Base-by-base conservation (phyloP, 257 asterid species). In the Petunia secreta region DNA sequence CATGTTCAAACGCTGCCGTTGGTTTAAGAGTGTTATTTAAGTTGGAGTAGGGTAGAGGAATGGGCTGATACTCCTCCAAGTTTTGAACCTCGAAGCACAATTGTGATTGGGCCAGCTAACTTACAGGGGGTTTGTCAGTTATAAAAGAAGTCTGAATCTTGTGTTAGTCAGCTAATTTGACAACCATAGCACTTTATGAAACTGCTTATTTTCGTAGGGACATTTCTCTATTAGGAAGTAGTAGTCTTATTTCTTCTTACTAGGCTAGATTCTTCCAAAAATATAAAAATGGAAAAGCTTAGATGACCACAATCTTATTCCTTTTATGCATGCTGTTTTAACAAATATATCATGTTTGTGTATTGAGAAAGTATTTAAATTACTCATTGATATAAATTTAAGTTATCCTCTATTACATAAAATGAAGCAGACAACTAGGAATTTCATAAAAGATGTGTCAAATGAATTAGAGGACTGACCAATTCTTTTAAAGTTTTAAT, bases 371-470 rank as follows among this genome's bases (percentile, higher is more conserved):
- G 4, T 2, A 0, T 69, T 5, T 41, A 67, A 43, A 9, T 69
- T 44, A 71, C 39, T 34, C 43, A 34, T 71, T 46, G 60, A 48
- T 48, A 7, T 48, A 71, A 25, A 48, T 71, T 3, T 48, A 48
- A 71, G 60, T 50, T 25, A 71, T 34, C 48, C 9, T 6, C 60
- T 48, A 48, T 55, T 71, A 10, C 60, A 10, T 0, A 25, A 34
- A 39, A 15, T 71, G 60, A 71, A 71, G 60, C 62, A 50, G 52
- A 6, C 77, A 25, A 11, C 77, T 71, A 16, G 77, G 34, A 46
- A 71, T 71, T 11, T 71, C 77, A 50, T 48, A 25, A 37, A 44
- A 46, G 76, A 69, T 46, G 58, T 46, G 59, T 46, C 76, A 69
- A 46, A 71, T 71, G 77, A 25, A 48, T 48, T 71, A 71, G 16